Base-by-base conservation (phyloP, 306 rosid genomes). In the Hippophae gyantsensis region DNA sequence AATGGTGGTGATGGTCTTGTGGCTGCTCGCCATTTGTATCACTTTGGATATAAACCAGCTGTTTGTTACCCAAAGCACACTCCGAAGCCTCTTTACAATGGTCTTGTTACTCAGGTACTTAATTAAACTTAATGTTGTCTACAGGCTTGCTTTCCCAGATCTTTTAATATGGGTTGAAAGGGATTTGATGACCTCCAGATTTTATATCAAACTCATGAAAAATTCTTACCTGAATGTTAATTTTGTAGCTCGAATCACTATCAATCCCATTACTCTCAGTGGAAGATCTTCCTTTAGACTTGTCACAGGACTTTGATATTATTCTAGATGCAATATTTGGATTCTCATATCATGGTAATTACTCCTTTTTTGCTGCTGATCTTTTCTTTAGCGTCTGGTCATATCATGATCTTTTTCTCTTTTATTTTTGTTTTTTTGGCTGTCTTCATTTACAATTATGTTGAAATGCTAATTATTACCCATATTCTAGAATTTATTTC, bases 1-100 rank as follows among this genome's bases (percentile, higher is more conserved):
- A 92, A 92, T 65, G 96, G 96, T 7, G 99, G 96, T 60, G 99
- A 92, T 48, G 99, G 96, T 71, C 79, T 88, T 8, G 99, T 92
- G 66, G 96, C 95, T 72, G 89, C 99, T 25, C 95, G 99, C 52
- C 99, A 92, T 66, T 78, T 92, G 54, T 72, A 75, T 77, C 96
- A 88, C 74, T 92, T 88, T 67, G 96, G 96, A 14, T 92, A 85
- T 67, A 85, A 82, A 72, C 90, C 85, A 9, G 64, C 52, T 44
- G 75, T 88, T 57, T 92, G 95, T 60, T 88, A 92, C 67, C 96
- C 95, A 6, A 92, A 84, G 79, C 83, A 84, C 62, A 92, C 96
- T 53, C 76, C 84, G 2, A 92, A 84, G 82, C 84, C 96, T 77
- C 86, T 88, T 45, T 88, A 88, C 72, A 27, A 72, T 68, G 97